These are phyloP conservation scores for Echinosophora koreensis DNA, from an alignment of 306 rosid genomes.

Conservation along the genomic window DNA sequence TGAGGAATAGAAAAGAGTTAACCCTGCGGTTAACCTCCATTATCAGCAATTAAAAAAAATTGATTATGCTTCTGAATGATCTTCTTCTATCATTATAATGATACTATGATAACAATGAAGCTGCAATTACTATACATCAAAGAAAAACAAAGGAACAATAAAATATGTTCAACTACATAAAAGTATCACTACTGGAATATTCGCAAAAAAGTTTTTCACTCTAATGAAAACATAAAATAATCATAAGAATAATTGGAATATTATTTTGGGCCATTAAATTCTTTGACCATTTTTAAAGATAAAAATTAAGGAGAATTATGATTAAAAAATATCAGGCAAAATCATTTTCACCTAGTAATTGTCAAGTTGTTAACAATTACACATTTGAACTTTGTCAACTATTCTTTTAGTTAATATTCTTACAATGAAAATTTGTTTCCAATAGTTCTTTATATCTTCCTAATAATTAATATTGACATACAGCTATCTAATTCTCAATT, in stretches of 20 bases:
- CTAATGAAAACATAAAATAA: neutral
- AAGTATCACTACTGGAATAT: slow-evolving; percentile 30
- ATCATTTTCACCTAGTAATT: neutral
- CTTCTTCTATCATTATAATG: slow-evolving; percentile 44
- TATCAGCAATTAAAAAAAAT: slow-evolving; percentile 59
- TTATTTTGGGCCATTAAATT: neutral
- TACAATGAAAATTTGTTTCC: neutral
- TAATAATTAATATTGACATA: neutral
- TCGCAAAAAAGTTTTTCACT: slow-evolving; percentile 24
- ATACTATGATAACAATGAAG: slow-evolving; percentile 4
- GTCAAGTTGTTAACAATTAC: neutral
- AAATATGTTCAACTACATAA: slow-evolving; percentile 23
- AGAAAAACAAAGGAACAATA: slow-evolving; percentile 28
- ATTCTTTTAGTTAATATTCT: neutral
- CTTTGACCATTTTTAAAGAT: neutral
- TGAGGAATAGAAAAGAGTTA: slow-evolving; percentile 77
- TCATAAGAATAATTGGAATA: slow-evolving; percentile 1
- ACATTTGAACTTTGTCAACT: neutral
- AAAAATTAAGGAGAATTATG: neutral
- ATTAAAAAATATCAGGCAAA: neutral
- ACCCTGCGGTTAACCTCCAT: slow-evolving; percentile 68
- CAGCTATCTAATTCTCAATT: neutral
- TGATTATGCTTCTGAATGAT: slow-evolving; percentile 31
- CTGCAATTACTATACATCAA: slow-evolving; percentile 15
- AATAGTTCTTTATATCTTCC: neutral